These are phyloP conservation scores for Tubosaeta sp. DNA, from an alignment of 768 basidiomycete genomes.

Conservation along the genomic window DNA sequence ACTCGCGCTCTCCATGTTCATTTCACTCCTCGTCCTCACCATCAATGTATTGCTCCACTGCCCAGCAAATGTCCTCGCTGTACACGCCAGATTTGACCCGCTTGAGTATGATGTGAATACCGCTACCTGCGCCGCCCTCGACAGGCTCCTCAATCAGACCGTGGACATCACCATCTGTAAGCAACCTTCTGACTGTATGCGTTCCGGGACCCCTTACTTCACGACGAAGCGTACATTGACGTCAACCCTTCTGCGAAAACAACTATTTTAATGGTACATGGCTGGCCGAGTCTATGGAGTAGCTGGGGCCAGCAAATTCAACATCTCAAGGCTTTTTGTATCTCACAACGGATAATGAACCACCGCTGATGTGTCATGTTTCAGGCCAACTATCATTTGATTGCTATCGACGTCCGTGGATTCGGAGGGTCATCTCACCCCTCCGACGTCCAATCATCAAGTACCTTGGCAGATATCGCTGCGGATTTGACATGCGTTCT, in stretches of 20 bases:
- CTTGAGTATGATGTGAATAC: slow-evolving; percentile 31
- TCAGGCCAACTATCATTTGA: slow-evolving; percentile 57
- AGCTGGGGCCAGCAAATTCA: slow-evolving; percentile 70
- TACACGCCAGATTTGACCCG: slow-evolving; percentile 34
- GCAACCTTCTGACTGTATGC: slow-evolving; percentile 20
- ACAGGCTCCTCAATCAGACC: slow-evolving; percentile 30
- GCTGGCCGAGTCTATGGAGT: slow-evolving; percentile 78
- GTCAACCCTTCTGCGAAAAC: slow-evolving; percentile 50
- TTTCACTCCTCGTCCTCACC: neutral
- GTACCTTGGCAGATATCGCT: slow-evolving; percentile 56
- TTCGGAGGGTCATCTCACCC: slow-evolving; percentile 68
- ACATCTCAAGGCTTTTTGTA: slow-evolving; percentile 48
- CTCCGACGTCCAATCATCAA: slow-evolving; percentile 55
- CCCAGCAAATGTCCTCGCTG: neutral
- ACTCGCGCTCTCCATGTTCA: slow-evolving; percentile 1
- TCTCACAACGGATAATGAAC: too few species aligned
- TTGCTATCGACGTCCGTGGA: slow-evolving; percentile 63
- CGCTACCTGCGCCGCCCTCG: slow-evolving; percentile 40
- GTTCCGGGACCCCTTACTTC: neutral
- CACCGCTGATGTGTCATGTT: neutral
- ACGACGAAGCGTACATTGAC: slow-evolving; percentile 53
- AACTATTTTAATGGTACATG: slow-evolving; percentile 67
- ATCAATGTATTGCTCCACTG: neutral
- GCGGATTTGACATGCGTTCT: slow-evolving; percentile 64
- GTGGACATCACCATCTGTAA: slow-evolving; percentile 46